Evolutionary conservation across 2,329 filamentous ascomycete genomes (phyloP), one percentile per base, ranked within the genome.

Genomic region (Coniochaeta ligniaria): DNA sequence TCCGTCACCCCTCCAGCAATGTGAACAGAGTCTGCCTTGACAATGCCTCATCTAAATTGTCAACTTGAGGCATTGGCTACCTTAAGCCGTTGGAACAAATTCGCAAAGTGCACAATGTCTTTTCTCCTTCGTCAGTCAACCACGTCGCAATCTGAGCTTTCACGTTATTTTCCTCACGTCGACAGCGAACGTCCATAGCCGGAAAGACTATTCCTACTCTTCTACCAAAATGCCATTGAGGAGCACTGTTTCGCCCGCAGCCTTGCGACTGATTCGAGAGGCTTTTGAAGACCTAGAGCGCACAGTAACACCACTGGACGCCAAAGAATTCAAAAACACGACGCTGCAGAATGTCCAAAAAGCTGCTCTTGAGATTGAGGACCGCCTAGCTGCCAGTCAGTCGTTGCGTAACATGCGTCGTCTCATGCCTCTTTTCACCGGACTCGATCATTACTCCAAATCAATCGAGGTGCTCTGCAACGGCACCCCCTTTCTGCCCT

Each of bases 401-500:
- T 73, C 65, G 0, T 72, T 80, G 0, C 70, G 76, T 1, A 80
- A 80, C 35, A 75, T 81, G 71, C 68, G 71, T 0, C 73, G 78
- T 0, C 69, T 82, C 0, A 64, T 70, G 59, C 77, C 78, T 0
- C 65, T 81, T 0, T 72, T 82, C 24, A 61, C 65, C 0, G 76
- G 73, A 0, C 62, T 82, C 0, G 72, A 75, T 47, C 70, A 76
- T 33, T 81, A 80, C 47, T 71, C 75, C 0, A 74, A 74, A 43
- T 67, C 68, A 0, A 68, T 80, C 0, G 77, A 79, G 1, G 66
- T 75, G 0, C 62, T 79, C 0, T 81, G 79, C 62, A 78, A 80
- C 54, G 78, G 77, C 0, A 81, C 77, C 0, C 75, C 74, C 0
- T 81, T 72, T 62, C 38, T 82, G 3, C 68, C 75, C 0, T 80